phyloP scores from a whole-genome alignment of 2,329 filamentous ascomycete genomes.

The Neospermospora avenae region DNA sequence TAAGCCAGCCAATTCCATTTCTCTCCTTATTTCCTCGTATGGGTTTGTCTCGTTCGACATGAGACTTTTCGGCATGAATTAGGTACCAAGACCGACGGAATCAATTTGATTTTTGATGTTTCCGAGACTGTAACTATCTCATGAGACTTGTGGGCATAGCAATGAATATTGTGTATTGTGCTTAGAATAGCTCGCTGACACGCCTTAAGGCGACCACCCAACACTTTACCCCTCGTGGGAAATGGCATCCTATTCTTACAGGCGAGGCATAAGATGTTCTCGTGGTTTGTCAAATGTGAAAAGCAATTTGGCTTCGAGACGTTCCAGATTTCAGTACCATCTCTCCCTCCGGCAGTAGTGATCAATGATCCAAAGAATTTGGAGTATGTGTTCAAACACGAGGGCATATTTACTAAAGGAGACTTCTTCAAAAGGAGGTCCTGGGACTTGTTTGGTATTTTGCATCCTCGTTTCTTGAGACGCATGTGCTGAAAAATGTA shows the following conservation, averaged over 20 bases:
- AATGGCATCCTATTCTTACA: constrained; percentile 61
- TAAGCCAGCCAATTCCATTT: constrained; percentile 14
- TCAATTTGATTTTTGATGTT: too few relatives aligned
- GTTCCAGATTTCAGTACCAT: constrained; percentile 59
- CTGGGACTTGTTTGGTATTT: constrained; percentile 57
- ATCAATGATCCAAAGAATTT: constrained; percentile 60
- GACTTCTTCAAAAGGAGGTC: constrained; percentile 57
- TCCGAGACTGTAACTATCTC: not conserved
- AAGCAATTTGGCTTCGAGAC: constrained; percentile 55
- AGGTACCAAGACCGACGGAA: too few relatives aligned
- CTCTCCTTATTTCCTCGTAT: not conserved
- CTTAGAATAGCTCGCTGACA: constrained; percentile 11
- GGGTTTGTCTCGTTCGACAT: not conserved
- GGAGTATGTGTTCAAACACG: constrained; percentile 60
- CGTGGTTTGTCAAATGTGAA: constrained; percentile 61
- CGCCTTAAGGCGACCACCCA: constrained; percentile 30
- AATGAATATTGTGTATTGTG: not conserved
- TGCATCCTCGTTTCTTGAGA: not conserved
- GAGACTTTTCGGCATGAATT: too few relatives aligned
- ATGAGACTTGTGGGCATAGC: not conserved
- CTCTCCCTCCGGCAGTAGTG: constrained; percentile 59
- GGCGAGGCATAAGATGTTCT: constrained; percentile 56
- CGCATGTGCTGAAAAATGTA: constrained; percentile 25
- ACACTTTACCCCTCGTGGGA: constrained; percentile 48
- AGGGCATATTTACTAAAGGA: constrained; percentile 59